Percentiles rank a stretch among this genome's conserved stretches.
phyloP scores from a whole-genome alignment of 192 early-diverging fungal genomes.

The Coemansia sp. region DNA sequence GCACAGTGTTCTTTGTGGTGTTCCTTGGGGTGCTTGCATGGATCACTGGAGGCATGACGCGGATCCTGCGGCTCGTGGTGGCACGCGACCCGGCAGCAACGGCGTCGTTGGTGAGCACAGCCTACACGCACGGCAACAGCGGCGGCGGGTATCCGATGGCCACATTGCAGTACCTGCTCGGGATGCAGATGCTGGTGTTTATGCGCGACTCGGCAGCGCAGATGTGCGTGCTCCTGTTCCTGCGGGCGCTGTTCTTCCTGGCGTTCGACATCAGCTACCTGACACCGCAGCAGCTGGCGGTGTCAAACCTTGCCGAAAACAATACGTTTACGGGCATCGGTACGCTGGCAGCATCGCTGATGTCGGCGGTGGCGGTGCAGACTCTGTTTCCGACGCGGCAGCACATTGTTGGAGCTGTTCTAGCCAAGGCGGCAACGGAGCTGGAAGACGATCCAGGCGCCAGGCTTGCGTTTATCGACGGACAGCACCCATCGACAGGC shows the following conservation, averaged over 20 bases:
- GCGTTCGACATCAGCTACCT: conserved; percentile 50
- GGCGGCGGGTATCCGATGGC: conserved; percentile 23
- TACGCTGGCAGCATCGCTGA: conserved; percentile 37
- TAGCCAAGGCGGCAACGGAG: conserved; percentile 15
- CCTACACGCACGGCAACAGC: conserved; percentile 15
- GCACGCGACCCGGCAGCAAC: conserved; percentile 26
- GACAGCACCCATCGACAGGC: conserved; percentile 7
- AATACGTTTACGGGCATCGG: conserved; percentile 37
- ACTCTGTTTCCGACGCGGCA: conserved; percentile 29
- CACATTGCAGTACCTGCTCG: conserved; percentile 24
- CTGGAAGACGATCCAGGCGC: conserved; percentile 17
- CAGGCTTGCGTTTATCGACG: conserved; percentile 33
- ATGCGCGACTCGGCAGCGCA: conserved; percentile 22
- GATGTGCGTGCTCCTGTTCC: conserved; percentile 24
- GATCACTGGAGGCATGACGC: conserved; percentile 12
- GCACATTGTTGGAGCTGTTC: conserved; percentile 16
- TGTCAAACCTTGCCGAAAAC: conserved; percentile 19
- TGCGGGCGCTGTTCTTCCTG: conserved; percentile 29
- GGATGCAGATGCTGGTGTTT: conserved; percentile 31
- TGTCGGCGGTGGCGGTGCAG: conserved; percentile 16
- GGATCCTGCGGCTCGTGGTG: conserved; percentile 19
- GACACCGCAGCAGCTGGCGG: conserved; percentile 16
- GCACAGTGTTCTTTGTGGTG: conserved; percentile 14
- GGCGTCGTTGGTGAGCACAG: conserved; percentile 20
- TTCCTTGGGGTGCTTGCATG: conserved; percentile 24